phyloP scores from a whole-genome alignment of 1,284 basidiomycete species.

The Flammula alnicola region DNA sequence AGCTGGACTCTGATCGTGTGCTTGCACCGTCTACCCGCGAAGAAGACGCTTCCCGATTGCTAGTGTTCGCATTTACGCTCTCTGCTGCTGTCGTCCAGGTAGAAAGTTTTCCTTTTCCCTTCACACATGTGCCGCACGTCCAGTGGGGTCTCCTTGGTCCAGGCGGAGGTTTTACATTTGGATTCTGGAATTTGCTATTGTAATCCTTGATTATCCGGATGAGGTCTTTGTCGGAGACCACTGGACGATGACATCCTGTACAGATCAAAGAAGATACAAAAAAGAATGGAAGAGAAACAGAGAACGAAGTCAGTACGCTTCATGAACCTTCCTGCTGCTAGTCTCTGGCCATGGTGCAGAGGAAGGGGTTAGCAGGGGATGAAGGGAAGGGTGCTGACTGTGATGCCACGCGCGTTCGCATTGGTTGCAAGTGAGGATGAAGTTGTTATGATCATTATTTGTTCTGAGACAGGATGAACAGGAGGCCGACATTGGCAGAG shows the following conservation, averaged over 20 bases:
- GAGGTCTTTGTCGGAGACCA: conserved; percentile 31
- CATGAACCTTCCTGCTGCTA: too few relatives aligned
- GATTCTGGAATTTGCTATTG: too few relatives aligned
- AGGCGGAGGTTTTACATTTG: conserved; percentile 7
- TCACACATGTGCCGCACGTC: conserved; percentile 23
- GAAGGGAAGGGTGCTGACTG: conserved; percentile 22
- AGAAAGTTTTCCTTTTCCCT: conserved; percentile 1
- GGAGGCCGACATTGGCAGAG: conserved; percentile 6
- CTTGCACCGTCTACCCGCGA: too few relatives aligned
- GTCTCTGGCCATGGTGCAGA: too few relatives aligned
- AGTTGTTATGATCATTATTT: conserved; percentile 19
- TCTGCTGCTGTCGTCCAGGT: too few relatives aligned
- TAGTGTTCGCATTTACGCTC: too few relatives aligned
- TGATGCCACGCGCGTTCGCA: conserved; percentile 36
- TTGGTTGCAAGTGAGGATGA: conserved; percentile 30
- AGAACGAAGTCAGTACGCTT: too few relatives aligned
- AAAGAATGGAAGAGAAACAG: neutral
- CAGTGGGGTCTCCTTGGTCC: conserved; percentile 13
- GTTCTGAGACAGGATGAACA: conserved; percentile 24
- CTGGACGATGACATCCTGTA: conserved; percentile 35
- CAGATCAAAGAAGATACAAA: conserved; percentile 1
- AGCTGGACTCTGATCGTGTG: neutral
- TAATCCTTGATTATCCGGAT: conserved; percentile 28
- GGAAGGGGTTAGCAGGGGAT: too few relatives aligned
- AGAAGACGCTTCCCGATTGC: too few relatives aligned